Evolutionary conservation across 2,329 filamentous ascomycete species (phyloP).

Genomic region (Penicillium griseofulvum): DNA sequence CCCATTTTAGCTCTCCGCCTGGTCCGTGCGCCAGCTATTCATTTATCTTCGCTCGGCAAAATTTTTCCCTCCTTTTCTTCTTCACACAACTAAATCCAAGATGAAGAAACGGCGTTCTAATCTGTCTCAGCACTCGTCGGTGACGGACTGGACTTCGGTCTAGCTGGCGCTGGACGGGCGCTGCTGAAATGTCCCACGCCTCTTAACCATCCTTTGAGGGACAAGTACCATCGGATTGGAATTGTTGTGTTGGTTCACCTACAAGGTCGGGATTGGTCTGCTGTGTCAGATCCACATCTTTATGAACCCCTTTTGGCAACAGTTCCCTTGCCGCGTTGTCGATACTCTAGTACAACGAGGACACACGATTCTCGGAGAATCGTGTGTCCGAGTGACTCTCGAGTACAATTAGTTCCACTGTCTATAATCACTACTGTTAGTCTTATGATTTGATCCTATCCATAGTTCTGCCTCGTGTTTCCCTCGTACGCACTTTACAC

Average conservation of each 20-base stretch:
- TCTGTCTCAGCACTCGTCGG: constrained; percentile 39
- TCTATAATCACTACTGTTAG: not conserved
- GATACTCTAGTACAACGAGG: constrained; percentile 4
- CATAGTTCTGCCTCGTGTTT: not conserved
- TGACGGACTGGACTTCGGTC: constrained; percentile 18
- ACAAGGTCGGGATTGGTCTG: not conserved
- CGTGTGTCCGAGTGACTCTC: constrained; percentile 1
- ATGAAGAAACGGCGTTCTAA: constrained; percentile 38
- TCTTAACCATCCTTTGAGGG: constrained; percentile 36
- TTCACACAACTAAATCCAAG: constrained; percentile 45
- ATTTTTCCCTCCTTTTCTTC: constrained; percentile 24
- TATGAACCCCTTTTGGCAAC: not conserved
- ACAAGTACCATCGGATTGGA: constrained; percentile 38
- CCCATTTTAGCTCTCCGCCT: constrained; percentile 20
- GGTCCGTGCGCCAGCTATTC: constrained; percentile 16
- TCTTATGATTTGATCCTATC: not conserved
- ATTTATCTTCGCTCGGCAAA: constrained; percentile 19
- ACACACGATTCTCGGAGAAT: not conserved
- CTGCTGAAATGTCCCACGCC: constrained; percentile 40
- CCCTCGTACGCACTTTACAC: not conserved
- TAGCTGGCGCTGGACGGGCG: constrained; percentile 35
- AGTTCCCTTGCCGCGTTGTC: not conserved
- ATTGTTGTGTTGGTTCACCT: constrained; percentile 21
- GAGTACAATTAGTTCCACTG: constrained; percentile 1
- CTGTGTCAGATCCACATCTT: not conserved